Base-by-base conservation (phyloP, 192 early-diverging fungal genomes). In the Spinellus fusiger region DNA sequence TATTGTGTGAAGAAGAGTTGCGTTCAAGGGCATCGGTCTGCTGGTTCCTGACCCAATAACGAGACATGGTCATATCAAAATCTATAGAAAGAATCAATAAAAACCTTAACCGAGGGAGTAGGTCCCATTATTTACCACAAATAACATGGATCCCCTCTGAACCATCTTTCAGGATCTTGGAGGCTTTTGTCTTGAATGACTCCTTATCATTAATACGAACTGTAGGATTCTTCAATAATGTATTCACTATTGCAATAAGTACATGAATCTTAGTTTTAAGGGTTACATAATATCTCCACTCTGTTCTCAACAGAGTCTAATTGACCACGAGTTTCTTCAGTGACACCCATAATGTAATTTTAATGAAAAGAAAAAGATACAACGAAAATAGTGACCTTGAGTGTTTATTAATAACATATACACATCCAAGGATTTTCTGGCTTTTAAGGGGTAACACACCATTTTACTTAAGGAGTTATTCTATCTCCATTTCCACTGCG, bases 1-100 rank as follows among this genome's bases (percentile, higher is more conserved):
- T 66, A 13, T 65, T 65, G 59, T 84, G 79, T 10, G 70, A 73
- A 32, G 74, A 75, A 27, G 69, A 59, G 63, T 72, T 76, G 22
- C 77, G 74, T 12, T 66, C 66, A 10, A 67, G 18, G n/a, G 65
- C 62, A 57, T 65, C 54, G 7, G 66, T 67, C 1, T 55, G 40
- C 23, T 67, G 64, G 51, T 78, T 66, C 12, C 61, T 40, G 6
- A 57, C 63, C 69, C 66, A 77, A 53, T 74, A 46, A 60, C 70
- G 66, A 28, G 84, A 86, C 49, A 89, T 73, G 23, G 89, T 91
- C 83, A 86, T 84, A 62, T 91, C 89, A 60, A 89, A 91, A 65
- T 89, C 87, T 74, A 28, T 9, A 33, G 32, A n/a, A 49, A 46
- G 35, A 55, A 23, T 0, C 27, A 9, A 59, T 38, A 26, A 3